These are phyloP conservation scores for Aspergillus baeticus DNA, from an alignment of 495 filamentous ascomycete species.

Conservation along the genomic window DNA sequence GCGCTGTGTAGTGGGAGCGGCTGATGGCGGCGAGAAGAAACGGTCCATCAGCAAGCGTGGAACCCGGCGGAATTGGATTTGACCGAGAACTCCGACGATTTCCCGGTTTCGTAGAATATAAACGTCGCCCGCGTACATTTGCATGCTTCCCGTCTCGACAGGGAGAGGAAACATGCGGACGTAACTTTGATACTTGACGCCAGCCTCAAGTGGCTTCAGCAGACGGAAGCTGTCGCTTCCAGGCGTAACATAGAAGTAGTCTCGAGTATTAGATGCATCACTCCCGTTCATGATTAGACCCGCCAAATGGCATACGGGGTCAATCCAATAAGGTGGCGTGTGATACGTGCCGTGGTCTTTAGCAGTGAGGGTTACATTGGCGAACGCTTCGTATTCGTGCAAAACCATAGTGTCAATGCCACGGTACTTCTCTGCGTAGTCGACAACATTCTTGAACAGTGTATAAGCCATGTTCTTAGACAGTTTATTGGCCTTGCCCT, in stretches of 20 bases:
- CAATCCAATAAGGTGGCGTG: slow-evolving; percentile 40
- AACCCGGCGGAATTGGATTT: slow-evolving; percentile 32
- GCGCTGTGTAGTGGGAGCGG: too few species aligned
- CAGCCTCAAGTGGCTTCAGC: slow-evolving; percentile 26
- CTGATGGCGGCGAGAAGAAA: slow-evolving; percentile 25
- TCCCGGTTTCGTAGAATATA: slow-evolving; percentile 35
- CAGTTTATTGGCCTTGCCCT: slow-evolving; percentile 25
- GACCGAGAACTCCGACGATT: slow-evolving; percentile 32
- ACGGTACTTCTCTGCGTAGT: slow-evolving; percentile 38
- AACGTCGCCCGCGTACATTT: slow-evolving; percentile 31
- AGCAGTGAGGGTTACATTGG: slow-evolving; percentile 33
- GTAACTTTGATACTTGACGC: slow-evolving; percentile 34
- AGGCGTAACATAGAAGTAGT: slow-evolving; percentile 36
- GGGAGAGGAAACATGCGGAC: slow-evolving; percentile 36
- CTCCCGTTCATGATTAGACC: slow-evolving; percentile 39
- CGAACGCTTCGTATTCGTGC: slow-evolving; percentile 38
- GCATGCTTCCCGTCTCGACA: slow-evolving; percentile 19
- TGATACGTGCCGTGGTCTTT: slow-evolving; percentile 16
- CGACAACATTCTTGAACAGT: slow-evolving; percentile 40
- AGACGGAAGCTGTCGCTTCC: slow-evolving; percentile 32
- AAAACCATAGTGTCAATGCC: slow-evolving; percentile 39
- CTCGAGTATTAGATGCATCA: slow-evolving; percentile 20
- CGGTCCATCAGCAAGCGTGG: slow-evolving; percentile 22
- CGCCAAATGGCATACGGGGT: slow-evolving; percentile 40
- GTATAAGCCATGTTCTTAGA: slow-evolving; percentile 28